Conservation (phyloP, 2,329 filamentous ascomycete genomes). For the Beauveria asiatica region DNA sequence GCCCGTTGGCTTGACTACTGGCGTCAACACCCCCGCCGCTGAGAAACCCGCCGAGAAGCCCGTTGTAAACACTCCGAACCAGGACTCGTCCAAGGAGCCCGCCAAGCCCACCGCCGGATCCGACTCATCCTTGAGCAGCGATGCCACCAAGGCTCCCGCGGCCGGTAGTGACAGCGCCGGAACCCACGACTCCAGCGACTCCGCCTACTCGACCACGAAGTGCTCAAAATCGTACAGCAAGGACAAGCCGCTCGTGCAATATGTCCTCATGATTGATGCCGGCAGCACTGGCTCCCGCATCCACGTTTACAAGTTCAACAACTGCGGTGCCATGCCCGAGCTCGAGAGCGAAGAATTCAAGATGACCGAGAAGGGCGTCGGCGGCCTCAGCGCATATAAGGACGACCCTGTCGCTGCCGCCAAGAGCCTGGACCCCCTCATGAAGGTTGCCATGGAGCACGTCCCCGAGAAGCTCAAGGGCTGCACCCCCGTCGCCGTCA, state of each 20-base stretch:
- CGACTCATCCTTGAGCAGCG: background rate
- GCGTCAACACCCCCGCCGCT: conserved; percentile 6
- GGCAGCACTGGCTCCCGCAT: conserved; percentile 96
- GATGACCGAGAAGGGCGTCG: conserved; percentile 80
- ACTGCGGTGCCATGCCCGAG: conserved; percentile 59
- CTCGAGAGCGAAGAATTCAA: conserved; percentile 88
- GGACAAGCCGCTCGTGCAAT: conserved; percentile 90
- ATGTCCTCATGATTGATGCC: conserved; percentile 97
- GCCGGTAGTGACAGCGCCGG: conserved; percentile 37
- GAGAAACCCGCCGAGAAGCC: conserved; percentile 6
- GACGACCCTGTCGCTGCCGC: conserved; percentile 81
- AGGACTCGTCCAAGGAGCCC: background rate
- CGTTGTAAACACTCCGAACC: background rate
- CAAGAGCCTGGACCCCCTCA: conserved; percentile 76
- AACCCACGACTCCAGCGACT: conserved; percentile 38
- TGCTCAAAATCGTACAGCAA: conserved; percentile 79
- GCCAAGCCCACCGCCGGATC: conserved; percentile 7
- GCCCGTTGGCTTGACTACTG: conserved; percentile 9
- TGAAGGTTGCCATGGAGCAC: conserved; percentile 74
- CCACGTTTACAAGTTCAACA: conserved; percentile 96
- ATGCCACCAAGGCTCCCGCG: conserved; percentile 5
- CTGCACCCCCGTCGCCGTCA: conserved; percentile 95
- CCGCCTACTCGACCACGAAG: conserved; percentile 58
- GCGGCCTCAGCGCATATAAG: conserved; percentile 80
- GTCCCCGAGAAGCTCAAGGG: conserved; percentile 83